Conservation (phyloP, 1,139 yeast genomes). For the Nadsonia starkeyi-henricii region DNA sequence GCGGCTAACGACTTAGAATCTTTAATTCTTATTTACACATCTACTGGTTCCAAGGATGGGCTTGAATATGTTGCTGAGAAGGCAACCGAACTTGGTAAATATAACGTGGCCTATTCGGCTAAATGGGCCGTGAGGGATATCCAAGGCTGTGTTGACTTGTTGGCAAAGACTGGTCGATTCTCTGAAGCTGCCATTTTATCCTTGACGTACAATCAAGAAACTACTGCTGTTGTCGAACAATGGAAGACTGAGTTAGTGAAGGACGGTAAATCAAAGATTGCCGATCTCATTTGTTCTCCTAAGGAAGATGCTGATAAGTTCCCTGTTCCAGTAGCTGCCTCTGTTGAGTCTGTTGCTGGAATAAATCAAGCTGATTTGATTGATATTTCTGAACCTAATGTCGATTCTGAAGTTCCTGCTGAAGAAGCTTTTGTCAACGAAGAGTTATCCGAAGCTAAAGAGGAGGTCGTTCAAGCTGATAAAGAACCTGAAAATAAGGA, state of each 20-base stretch:
- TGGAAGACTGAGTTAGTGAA: conserved; percentile 53
- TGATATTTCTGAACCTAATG: conserved; percentile 9
- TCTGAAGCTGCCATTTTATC: conserved; percentile 82
- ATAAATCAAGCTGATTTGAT: conserved; percentile 14
- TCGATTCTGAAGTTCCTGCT: conserved; percentile 10
- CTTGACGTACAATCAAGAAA: conserved; percentile 52
- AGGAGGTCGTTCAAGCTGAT: background rate
- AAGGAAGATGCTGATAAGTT: conserved; percentile 18
- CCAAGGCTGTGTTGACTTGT: conserved; percentile 47
- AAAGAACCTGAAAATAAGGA: conserved; percentile 13
- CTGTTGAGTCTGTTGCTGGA: conserved; percentile 15
- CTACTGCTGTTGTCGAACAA: conserved; percentile 33
- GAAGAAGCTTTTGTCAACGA: conserved; percentile 1
- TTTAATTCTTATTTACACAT: conserved; percentile 66
- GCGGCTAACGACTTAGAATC: conserved; percentile 76
- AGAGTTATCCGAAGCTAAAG: background rate
- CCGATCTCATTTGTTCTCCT: conserved; percentile 29
- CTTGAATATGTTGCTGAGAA: conserved; percentile 42
- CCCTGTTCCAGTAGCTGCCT: conserved; percentile 19
- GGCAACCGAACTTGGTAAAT: conserved; percentile 61
- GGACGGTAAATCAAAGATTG: conserved; percentile 42
- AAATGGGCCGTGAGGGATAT: conserved; percentile 77
- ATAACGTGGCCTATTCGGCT: conserved; percentile 84
- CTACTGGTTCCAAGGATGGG: conserved; percentile 55
- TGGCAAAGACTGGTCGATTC: conserved; percentile 53